These are phyloP conservation scores for Zymoseptoria passerinii DNA, from an alignment of 2,329 filamentous ascomycete genomes.

Conservation along the genomic window DNA sequence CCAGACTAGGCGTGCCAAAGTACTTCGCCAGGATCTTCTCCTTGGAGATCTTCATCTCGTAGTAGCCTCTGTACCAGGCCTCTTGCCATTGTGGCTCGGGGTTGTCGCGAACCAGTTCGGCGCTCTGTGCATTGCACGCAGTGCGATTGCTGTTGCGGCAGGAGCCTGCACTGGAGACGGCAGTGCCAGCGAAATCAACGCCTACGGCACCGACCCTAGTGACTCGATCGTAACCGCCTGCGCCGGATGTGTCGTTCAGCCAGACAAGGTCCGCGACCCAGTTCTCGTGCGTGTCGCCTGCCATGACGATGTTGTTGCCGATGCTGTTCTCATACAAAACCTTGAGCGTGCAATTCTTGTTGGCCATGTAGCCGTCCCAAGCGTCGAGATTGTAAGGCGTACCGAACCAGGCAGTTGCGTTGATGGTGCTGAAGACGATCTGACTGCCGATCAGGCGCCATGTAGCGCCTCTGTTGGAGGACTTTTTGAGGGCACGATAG, in stretches of 20 bases:
- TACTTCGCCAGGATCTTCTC: slow-evolving; percentile 51
- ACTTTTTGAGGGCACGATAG: slow-evolving; percentile 37
- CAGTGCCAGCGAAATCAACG: slow-evolving; percentile 51
- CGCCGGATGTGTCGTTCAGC: slow-evolving; percentile 21
- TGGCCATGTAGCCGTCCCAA: slow-evolving; percentile 59
- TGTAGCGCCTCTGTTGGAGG: slow-evolving; percentile 51
- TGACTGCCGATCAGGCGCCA: slow-evolving; percentile 66
- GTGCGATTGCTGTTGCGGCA: slow-evolving; percentile 46
- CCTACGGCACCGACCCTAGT: slow-evolving; percentile 36
- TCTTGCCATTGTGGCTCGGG: slow-evolving; percentile 63
- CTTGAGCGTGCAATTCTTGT: slow-evolving; percentile 60
- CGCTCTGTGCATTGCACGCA: slow-evolving; percentile 41
- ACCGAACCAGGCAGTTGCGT: slow-evolving; percentile 33
- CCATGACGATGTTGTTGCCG: slow-evolving; percentile 60
- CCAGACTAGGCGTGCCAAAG: slow-evolving; percentile 53
- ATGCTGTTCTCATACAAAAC: slow-evolving; percentile 55
- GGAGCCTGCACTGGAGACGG: slow-evolving; percentile 50
- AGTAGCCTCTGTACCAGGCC: slow-evolving; percentile 63
- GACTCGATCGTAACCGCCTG: slow-evolving; percentile 31
- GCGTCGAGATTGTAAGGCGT: slow-evolving; percentile 45
- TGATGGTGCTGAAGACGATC: slow-evolving; percentile 54
- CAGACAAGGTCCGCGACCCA: slow-evolving; percentile 42
- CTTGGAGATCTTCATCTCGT: slow-evolving; percentile 50
- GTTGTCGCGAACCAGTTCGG: slow-evolving; percentile 42
- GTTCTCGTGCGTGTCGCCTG: slow-evolving; percentile 59